phyloP scores from a whole-genome alignment of 257 asterid species.

The Jasminum sambac region DNA sequence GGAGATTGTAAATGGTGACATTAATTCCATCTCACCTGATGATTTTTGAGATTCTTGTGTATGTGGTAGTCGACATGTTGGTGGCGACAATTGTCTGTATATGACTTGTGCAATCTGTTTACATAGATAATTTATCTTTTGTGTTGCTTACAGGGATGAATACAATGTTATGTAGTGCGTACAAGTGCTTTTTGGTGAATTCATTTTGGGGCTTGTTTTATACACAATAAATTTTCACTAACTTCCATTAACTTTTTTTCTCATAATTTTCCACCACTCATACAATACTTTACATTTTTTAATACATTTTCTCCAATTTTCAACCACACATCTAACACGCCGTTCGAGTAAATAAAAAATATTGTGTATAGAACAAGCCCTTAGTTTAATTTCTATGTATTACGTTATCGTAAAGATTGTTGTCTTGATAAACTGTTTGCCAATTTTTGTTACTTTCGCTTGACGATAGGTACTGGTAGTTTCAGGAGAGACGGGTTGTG shows the following conservation, averaged over 20 bases:
- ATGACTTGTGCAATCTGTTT: background rate
- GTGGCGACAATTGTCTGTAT: background rate
- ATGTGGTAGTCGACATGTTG: background rate
- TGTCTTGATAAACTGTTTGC: slow-evolving; percentile 2
- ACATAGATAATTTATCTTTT: background rate
- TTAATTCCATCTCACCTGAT: background rate
- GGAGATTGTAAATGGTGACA: background rate
- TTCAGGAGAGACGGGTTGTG: slow-evolving; percentile 99
- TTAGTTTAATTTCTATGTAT: slow-evolving; percentile 3
- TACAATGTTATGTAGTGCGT: slow-evolving; percentile 5
- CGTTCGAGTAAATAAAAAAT: too few species aligned
- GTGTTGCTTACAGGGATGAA: background rate
- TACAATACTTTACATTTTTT: too few species aligned
- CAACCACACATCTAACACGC: too few species aligned
- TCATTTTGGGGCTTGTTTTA: too few species aligned
- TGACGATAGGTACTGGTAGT: slow-evolving; percentile 77
- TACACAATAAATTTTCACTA: too few species aligned
- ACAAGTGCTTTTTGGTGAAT: background rate
- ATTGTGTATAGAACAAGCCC: too few species aligned
- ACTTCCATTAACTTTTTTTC: too few species aligned
- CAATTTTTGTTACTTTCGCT: slow-evolving; percentile 22
- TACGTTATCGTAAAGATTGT: background rate
- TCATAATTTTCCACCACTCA: too few species aligned
- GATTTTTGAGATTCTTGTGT: background rate
- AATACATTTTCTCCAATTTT: too few species aligned